Base-by-base conservation (phyloP, 2,329 filamentous ascomycete genomes). In the Ceratocystis colombiana region DNA sequence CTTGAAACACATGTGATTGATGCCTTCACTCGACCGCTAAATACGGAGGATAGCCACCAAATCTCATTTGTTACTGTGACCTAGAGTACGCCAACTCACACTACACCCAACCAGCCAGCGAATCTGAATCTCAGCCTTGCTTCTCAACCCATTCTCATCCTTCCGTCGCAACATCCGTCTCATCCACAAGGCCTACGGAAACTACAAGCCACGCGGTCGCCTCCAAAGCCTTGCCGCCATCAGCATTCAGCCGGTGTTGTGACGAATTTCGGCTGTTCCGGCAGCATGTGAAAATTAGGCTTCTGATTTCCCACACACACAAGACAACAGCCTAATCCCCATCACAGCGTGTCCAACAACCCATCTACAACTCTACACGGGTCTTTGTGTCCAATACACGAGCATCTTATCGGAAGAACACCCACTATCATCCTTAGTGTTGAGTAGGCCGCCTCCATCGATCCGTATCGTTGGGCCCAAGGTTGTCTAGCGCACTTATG, bases 361-460 rank as follows among this genome's bases (percentile, higher is more conserved):
- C 28, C 1, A 8, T 20, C 7, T 20, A 50, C 46, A 50, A 50
- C 17, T 8, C n/a, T 2, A 20, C 46, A 7, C 46, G 5, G n/a
- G n/a, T 22, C 7, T 50, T 50, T 50, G n/a, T 10, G 33, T 50
- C n/a, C 20, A 53, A 17, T 33, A n/a, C 33, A 28, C 25, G 1
- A 28, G 8, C 53, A 30, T 33, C 28, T 7, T 17, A 5, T 57
- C 53, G 1, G 25, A 55, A 15, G 2, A 15, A 28, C 50, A 10
- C 53, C 15, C 50, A 3, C 53, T 22, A n/a, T n/a, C 28, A 30
- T 59, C 53, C 53, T 59, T 59, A 17, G 28, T 59, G 53, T 33
- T 59, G 28, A 59, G 53, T 59, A 59, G 53, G 53, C 15, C 28
- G 12, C 28, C 25, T 59, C 28, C 53, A 59, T 59, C 53, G 53